Evolutionary conservation across 2,329 filamentous ascomycete species (phyloP).

Genomic region (Phymatotrichopsis omnivora): DNA sequence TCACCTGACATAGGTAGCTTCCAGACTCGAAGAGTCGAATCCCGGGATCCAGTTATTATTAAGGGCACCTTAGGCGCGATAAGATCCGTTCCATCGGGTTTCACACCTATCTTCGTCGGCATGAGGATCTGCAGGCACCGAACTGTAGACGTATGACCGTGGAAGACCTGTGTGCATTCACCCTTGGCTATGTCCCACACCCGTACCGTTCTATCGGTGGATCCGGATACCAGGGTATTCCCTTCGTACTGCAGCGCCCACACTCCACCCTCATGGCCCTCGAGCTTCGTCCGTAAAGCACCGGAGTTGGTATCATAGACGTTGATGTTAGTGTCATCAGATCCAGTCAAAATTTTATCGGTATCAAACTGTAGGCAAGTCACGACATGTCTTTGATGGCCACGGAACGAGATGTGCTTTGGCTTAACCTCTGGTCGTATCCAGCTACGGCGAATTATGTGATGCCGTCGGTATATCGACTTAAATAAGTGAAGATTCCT

Average conservation of each 20-base stretch:
- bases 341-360: slow-evolving; percentile 95
- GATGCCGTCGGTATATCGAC: slow-evolving; percentile 84
- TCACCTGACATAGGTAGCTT: slow-evolving; percentile 68
- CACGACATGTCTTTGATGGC: slow-evolving; percentile 90
- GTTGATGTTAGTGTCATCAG: slow-evolving; percentile 94
- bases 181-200: slow-evolving; percentile 97
- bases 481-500: slow-evolving; percentile 88
- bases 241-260: slow-evolving; percentile 97
- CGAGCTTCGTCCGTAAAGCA: slow-evolving; percentile 67
- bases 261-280: slow-evolving; percentile 91
- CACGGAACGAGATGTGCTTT: slow-evolving; percentile 88
- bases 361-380: slow-evolving; percentile 96
- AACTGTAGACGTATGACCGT: slow-evolving; percentile 95
- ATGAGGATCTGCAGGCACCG: slow-evolving; percentile 90
- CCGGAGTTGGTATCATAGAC: slow-evolving; percentile 97
- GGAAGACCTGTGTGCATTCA: slow-evolving; percentile 87
- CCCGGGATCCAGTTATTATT: slow-evolving; percentile 93
- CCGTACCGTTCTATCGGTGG: slow-evolving; percentile 93
- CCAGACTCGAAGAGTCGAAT: slow-evolving; percentile 91
- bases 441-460: slow-evolving; percentile 86
- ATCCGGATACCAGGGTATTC: slow-evolving; percentile 89
- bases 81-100: slow-evolving; percentile 59
- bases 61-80: slow-evolving; percentile 91
- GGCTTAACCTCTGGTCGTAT: slow-evolving; percentile 74
- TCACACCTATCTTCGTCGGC: slow-evolving; percentile 65